These are phyloP conservation scores for Ilyonectria mors-panacis DNA, from an alignment of 2,329 filamentous ascomycete genomes.

Conservation along the genomic window DNA sequence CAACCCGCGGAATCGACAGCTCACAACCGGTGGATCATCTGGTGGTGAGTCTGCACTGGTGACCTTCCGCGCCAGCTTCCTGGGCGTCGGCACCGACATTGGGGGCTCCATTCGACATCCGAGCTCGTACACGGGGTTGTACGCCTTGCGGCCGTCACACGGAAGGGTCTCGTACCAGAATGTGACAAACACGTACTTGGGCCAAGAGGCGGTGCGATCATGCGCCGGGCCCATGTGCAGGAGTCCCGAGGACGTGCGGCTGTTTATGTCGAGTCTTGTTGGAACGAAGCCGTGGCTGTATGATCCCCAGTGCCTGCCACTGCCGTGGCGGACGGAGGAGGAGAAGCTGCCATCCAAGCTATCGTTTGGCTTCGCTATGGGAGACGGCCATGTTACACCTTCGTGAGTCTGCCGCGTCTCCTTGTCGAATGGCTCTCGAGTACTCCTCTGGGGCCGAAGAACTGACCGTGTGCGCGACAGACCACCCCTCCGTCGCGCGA, in stretches of 20 bases:
- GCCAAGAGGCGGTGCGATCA: slow-evolving; percentile 3
- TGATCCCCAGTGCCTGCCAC: slow-evolving; percentile 1
- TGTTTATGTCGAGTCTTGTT: slow-evolving; percentile 3
- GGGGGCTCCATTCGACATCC: slow-evolving; percentile 4
- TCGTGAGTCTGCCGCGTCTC: slow-evolving; percentile 4
- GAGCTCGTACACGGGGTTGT: slow-evolving; percentile 2
- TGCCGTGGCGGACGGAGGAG: slow-evolving; percentile 3
- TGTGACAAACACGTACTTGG: slow-evolving; percentile 2
- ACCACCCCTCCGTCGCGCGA: slow-evolving; percentile 1
- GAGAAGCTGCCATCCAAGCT: slow-evolving; percentile 1
- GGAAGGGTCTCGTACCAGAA: slow-evolving; percentile 3
- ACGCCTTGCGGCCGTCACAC: slow-evolving; percentile 1
- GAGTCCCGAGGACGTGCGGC: slow-evolving; percentile 2
- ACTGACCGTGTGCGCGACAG: slow-evolving; percentile 1
- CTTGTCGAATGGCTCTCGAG: background rate
- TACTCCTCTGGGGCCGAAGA: background rate
- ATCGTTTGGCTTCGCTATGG: slow-evolving; percentile 5
- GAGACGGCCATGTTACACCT: background rate
- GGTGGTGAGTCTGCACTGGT: slow-evolving; percentile 1
- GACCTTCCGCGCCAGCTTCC: slow-evolving; percentile 2
- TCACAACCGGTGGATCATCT: slow-evolving; percentile 5
- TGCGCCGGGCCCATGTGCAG: background rate
- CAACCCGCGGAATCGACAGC: slow-evolving; percentile 12
- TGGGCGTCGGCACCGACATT: slow-evolving; percentile 4
- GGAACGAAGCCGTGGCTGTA: slow-evolving; percentile 3